Percentiles rank a stretch among this genome's conserved stretches.
Evolutionary conservation across 73 alveolate genomes (phyloP).

Genomic region (Tetrahymena thermophila): DNA sequence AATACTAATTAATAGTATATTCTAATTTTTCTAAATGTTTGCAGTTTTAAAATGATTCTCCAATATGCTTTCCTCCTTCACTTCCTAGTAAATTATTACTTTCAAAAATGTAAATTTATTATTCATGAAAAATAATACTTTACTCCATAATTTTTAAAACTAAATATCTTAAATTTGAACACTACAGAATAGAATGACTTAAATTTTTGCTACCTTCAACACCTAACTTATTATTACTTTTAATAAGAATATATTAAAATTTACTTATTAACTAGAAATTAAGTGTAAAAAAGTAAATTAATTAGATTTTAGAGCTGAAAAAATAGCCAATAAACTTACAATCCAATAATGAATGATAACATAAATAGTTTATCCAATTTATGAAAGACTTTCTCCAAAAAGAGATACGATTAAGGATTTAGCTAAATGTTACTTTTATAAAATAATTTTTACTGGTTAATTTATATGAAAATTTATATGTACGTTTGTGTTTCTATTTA

Average conservation of each 20-base stretch:
- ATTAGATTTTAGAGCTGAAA: not conserved
- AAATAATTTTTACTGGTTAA: not conserved
- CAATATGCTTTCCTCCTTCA: not conserved
- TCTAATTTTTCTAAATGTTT: not conserved
- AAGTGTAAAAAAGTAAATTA: not conserved
- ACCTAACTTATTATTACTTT: not conserved
- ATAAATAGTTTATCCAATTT: not conserved
- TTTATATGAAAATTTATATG: too few relatives aligned
- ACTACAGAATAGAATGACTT: not conserved
- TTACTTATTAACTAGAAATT: too few relatives aligned
- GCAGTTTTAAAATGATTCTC: not conserved
- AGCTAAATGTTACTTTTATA: not conserved
- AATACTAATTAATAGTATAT: not conserved
- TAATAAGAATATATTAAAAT: not conserved
- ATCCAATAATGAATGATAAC: not conserved
- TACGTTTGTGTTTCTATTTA: not conserved
- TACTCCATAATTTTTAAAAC: not conserved
- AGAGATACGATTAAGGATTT: not conserved
- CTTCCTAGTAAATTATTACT: not conserved
- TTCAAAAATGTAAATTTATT: not conserved
- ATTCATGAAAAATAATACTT: not conserved
- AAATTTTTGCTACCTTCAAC: not conserved
- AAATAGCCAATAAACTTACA: not conserved
- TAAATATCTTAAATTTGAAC: not conserved
- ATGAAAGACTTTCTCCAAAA: not conserved